Conservation (phyloP, 1,139 yeast species). For the Taphrina communis region DNA sequence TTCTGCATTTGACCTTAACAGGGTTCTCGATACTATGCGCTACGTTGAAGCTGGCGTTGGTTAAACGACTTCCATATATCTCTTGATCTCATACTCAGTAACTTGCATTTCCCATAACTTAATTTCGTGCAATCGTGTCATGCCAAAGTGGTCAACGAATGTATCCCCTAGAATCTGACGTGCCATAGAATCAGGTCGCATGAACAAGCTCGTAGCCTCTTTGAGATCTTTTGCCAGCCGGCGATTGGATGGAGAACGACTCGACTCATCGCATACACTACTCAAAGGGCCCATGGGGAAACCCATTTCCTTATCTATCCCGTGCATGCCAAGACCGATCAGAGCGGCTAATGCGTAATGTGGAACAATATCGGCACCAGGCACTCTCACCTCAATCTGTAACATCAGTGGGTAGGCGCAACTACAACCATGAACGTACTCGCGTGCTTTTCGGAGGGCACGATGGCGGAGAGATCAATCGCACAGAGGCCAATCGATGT, state of each 20-base stretch:
- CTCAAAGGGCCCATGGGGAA: slow-evolving; percentile 51
- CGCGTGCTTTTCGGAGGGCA: slow-evolving; percentile 50
- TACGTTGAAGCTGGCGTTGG: neutral
- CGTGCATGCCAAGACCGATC: slow-evolving; percentile 52
- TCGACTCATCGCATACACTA: slow-evolving; percentile 41
- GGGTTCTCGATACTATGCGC: no score
- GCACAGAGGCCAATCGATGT: slow-evolving; percentile 52
- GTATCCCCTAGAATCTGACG: slow-evolving; percentile 52
- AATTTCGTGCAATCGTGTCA: slow-evolving; percentile 51
- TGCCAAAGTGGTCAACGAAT: slow-evolving; percentile 53
- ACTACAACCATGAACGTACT: neutral
- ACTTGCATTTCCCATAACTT: slow-evolving; percentile 52
- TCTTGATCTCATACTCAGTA: slow-evolving; percentile 53
- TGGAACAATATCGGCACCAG: slow-evolving; percentile 54
- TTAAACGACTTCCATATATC: slow-evolving; percentile 52
- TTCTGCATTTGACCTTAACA: no score
- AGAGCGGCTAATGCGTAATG: slow-evolving; percentile 54
- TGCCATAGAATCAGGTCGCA: slow-evolving; percentile 49
- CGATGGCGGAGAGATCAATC: slow-evolving; percentile 51
- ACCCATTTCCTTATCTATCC: slow-evolving; percentile 49
- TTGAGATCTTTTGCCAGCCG: slow-evolving; percentile 50
- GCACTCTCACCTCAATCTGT: slow-evolving; percentile 53
- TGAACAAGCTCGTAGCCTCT: slow-evolving; percentile 50
- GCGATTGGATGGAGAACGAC: neutral
- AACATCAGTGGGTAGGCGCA: no score